phyloP scores from a whole-genome alignment of 768 basidiomycete species.

The Mrakia frigida region DNA sequence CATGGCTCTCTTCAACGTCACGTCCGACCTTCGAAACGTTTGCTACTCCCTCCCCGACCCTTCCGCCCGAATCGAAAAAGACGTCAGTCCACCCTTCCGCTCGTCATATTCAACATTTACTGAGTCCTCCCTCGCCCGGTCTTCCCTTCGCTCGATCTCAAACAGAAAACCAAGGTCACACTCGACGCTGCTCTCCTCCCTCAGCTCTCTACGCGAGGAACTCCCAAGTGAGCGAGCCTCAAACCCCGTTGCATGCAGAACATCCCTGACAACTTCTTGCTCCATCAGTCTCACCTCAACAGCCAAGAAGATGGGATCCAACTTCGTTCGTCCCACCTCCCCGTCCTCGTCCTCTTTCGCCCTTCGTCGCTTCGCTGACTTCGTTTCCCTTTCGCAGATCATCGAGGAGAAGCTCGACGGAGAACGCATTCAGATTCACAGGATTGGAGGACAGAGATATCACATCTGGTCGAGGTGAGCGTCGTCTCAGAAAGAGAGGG shows the following conservation, averaged over 20 bases:
- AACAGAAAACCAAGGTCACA: slow-evolving; percentile 74
- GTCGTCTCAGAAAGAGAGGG: not conserved
- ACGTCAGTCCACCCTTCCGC: slow-evolving; percentile 32
- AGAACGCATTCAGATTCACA: slow-evolving; percentile 93
- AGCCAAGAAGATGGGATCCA: slow-evolving; percentile 12
- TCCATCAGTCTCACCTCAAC: not conserved
- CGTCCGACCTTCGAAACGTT: slow-evolving; percentile 91
- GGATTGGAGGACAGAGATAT: slow-evolving; percentile 72
- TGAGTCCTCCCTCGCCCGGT: no score
- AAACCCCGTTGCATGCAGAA: not conserved
- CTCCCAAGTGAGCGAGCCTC: slow-evolving; percentile 41
- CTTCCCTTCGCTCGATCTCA: no score
- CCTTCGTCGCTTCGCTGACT: not conserved
- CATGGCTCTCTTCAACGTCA: slow-evolving; percentile 88
- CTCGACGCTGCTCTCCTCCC: slow-evolving; percentile 84
- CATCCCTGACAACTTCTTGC: no score
- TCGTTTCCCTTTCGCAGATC: slow-evolving; percentile 46
- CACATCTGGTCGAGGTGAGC: slow-evolving; percentile 84
- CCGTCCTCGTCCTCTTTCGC: not conserved
- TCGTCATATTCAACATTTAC: no score
- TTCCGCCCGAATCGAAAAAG: slow-evolving; percentile 49
- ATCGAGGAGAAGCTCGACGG: slow-evolving; percentile 98
- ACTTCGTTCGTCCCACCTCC: slow-evolving; percentile 3
- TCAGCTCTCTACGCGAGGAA: slow-evolving; percentile 89
- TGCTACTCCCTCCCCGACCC: slow-evolving; percentile 83